A percentile compares a stretch with the other conserved stretches of the same genome.
These are phyloP conservation scores for Buxus sempervirens DNA, from an alignment of 164 flowering plant genomes.

Conservation along the genomic window DNA sequence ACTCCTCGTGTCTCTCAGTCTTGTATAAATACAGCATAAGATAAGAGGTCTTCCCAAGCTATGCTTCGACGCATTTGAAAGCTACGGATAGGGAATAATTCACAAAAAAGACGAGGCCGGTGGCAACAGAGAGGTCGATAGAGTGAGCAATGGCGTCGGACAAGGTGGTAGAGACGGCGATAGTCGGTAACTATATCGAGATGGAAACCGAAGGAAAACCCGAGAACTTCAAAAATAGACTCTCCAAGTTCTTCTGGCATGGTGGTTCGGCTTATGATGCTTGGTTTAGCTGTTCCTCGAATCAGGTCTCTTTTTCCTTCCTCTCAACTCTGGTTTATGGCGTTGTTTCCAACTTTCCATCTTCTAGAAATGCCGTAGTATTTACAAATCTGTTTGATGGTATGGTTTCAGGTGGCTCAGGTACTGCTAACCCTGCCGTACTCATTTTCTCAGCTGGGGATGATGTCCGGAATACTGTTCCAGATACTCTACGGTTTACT, in stretches of 20 bases:
- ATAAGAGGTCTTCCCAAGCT: too few relatives aligned
- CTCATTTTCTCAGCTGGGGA: constrained; percentile 93
- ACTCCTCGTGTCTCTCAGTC: constrained; percentile 10
- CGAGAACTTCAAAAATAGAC: constrained; percentile 39
- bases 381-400: background rate
- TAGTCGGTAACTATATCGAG: constrained; percentile 84
- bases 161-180: constrained; percentile 75
- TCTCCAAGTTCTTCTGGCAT: constrained; percentile 85
- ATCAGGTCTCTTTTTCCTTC: constrained; percentile 56
- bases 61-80: too few relatives aligned
- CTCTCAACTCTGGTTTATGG: too few relatives aligned
- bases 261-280: constrained; percentile 99
- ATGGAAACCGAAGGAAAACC: constrained; percentile 83
- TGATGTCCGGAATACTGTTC: constrained; percentile 73
- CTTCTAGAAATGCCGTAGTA: too few relatives aligned
- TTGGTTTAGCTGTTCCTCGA: constrained; percentile 98
- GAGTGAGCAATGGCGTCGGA: constrained; percentile 43
- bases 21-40: constrained; percentile 31
- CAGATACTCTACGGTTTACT: constrained; percentile 84
- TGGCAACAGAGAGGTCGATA: background rate
- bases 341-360: too few relatives aligned
- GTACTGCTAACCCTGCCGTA: constrained; percentile 85
- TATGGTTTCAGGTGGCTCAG: constrained; percentile 78
- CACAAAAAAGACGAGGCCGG: background rate
- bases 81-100: too few relatives aligned